Percentiles rank a stretch among this genome's conserved stretches.
phyloP scores from a whole-genome alignment of 2,329 filamentous ascomycete genomes.

The Curvularia eragrostidis region DNA sequence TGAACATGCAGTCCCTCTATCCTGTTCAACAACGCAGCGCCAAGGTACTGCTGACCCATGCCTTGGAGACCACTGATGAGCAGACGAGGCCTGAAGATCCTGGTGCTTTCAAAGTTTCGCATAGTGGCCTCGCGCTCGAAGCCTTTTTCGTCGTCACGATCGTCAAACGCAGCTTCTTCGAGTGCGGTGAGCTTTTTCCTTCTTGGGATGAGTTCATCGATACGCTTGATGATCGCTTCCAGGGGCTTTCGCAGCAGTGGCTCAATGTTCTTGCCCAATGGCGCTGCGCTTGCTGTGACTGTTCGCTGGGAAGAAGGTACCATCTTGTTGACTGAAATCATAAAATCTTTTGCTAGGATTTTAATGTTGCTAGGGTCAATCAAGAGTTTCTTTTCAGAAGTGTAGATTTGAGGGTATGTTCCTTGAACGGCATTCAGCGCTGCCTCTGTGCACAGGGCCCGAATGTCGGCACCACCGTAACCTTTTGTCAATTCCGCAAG shows the following conservation, averaged over 20 bases:
- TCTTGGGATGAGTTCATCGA: conserved; percentile 80
- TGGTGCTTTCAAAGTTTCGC: conserved; percentile 77
- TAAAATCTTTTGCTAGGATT: conserved; percentile 92
- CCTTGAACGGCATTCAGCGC: conserved; percentile 94
- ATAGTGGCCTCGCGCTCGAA: conserved; percentile 82
- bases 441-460: conserved; percentile 93
- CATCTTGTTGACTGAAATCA: conserved; percentile 95
- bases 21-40: conserved; percentile 83
- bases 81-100: conserved; percentile 86
- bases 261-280: conserved; percentile 79
- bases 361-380: conserved; percentile 86
- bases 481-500: conserved; percentile 91
- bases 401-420: conserved; percentile 95
- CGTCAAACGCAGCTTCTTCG: conserved; percentile 93
- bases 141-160: conserved; percentile 79
- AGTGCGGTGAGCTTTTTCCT: conserved; percentile 87
- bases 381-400: conserved; percentile 84
- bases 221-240: conserved; percentile 67
- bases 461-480: conserved; percentile 93
- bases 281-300: conserved; percentile 80
- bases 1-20: conserved; percentile 95
- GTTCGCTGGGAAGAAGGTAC: conserved; percentile 93
- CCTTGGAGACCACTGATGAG: conserved; percentile 81
- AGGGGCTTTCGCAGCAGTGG: conserved; percentile 80
- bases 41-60: conserved; percentile 93